A percentile compares a stretch with the other conserved stretches of the same genome.
These are phyloP conservation scores for Myriosclerotinia curreyana DNA, from an alignment of 2,329 filamentous ascomycete species.

Conservation along the genomic window DNA sequence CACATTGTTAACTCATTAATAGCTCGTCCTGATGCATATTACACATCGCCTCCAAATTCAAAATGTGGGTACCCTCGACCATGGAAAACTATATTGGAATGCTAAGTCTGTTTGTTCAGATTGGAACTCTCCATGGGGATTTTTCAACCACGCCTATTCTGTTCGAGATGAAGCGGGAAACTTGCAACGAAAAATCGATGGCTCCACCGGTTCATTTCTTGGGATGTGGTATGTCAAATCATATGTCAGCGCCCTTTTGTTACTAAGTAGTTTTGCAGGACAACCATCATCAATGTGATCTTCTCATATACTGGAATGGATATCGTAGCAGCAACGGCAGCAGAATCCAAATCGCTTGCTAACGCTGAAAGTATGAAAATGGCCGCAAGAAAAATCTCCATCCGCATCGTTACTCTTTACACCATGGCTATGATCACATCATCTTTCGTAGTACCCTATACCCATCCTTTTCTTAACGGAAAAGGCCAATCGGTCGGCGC, in stretches of 20 bases:
- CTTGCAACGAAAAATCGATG: conserved; percentile 38
- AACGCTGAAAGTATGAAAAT: conserved; percentile 44
- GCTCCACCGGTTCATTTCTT: conserved; percentile 41
- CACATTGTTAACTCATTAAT: conserved; percentile 10
- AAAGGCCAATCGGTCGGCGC: conserved; percentile 40
- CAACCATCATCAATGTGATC: conserved; percentile 42
- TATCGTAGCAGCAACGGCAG: conserved; percentile 42
- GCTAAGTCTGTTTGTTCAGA: conserved; percentile 27
- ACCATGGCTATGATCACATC: conserved; percentile 33
- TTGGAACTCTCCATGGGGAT: conserved; percentile 42
- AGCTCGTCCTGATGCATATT: conserved; percentile 42
- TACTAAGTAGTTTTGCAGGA: conserved; percentile 33
- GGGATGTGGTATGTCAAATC: conserved; percentile 40
- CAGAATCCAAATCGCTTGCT: conserved; percentile 40
- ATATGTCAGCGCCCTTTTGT: not conserved
- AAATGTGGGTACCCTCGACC: conserved; percentile 37
- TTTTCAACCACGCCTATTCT: conserved; percentile 41
- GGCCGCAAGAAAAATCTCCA: conserved; percentile 43
- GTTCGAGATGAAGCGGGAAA: conserved; percentile 39
- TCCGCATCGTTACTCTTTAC: conserved; percentile 41
- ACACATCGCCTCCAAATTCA: conserved; percentile 40
- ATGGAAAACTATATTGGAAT: not conserved
- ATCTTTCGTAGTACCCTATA: conserved; percentile 41
- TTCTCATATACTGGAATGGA: conserved; percentile 38
- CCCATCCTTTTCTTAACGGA: conserved; percentile 45